phyloP scores from a whole-genome alignment of 176 grass and related monocot genomes.

The Aegilops umbellulata region DNA sequence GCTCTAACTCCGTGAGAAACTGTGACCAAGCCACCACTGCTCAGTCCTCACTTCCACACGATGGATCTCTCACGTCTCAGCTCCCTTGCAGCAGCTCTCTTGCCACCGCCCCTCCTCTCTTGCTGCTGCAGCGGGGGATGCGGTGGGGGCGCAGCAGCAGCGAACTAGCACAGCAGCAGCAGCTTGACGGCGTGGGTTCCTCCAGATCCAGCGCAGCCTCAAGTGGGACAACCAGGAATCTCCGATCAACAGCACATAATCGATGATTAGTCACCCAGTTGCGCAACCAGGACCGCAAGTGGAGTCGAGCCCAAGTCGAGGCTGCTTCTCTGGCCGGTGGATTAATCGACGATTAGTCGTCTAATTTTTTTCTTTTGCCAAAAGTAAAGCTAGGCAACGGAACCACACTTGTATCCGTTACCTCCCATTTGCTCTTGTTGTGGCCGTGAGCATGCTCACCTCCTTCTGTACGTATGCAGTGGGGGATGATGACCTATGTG shows the following conservation, averaged over 20 bases:
- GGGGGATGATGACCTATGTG: background rate
- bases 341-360: too few species aligned
- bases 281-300: too few species aligned
- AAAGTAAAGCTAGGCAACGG: background rate
- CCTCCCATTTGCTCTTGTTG: background rate
- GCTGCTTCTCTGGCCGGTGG: too few species aligned
- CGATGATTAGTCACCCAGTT: too few species aligned
- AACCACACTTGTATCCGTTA: background rate
- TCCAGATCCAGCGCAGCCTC: too few species aligned
- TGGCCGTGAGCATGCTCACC: background rate
- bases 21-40: background rate
- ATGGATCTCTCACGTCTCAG: background rate
- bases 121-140: background rate
- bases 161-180: too few species aligned
- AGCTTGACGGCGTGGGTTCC: too few species aligned
- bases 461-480: background rate
- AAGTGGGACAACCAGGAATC: too few species aligned
- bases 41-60: background rate
- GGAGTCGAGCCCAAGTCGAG: too few species aligned
- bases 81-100: background rate
- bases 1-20: background rate
- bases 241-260: too few species aligned
- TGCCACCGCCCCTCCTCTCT: background rate
- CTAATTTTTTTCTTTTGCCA: too few species aligned
- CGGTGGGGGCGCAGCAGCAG: too few species aligned